Evolutionary conservation across 805 yeast genomes (phyloP).

Genomic region (Priceomyces carsonii): DNA sequence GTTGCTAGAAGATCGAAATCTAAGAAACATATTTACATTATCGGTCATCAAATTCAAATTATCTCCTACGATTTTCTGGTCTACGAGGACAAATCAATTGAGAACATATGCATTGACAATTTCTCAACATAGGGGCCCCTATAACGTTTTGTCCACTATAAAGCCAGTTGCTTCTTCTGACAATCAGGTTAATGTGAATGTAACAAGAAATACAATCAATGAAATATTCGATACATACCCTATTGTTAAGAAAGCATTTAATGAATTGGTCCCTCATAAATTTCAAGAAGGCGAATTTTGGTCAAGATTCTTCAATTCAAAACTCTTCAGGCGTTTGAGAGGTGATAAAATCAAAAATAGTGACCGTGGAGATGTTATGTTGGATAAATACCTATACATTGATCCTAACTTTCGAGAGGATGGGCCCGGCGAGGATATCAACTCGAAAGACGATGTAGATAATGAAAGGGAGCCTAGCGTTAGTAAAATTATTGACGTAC

Average conservation of each 20-base stretch:
- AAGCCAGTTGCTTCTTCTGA: constrained; percentile 92
- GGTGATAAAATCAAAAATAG: constrained; percentile 80
- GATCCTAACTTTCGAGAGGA: constrained; percentile 57
- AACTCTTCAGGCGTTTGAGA: constrained; percentile 79
- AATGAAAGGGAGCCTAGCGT: constrained; percentile 35
- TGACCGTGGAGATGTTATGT: constrained; percentile 78
- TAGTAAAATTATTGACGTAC: constrained; percentile 72
- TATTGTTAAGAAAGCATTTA: constrained; percentile 82
- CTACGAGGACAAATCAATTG: constrained; percentile 71
- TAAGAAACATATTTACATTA: constrained; percentile 79
- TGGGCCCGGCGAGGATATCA: constrained; percentile 18
- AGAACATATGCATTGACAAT: constrained; percentile 84
- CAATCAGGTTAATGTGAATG: constrained; percentile 89
- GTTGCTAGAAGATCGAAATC: constrained; percentile 62
- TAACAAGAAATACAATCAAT: constrained; percentile 85
- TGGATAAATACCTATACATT: constrained; percentile 78
- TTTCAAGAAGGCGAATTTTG: constrained; percentile 90
- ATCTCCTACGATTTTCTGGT: constrained; percentile 85
- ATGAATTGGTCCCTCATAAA: constrained; percentile 81
- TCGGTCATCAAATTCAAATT: constrained; percentile 79
- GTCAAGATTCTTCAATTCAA: constrained; percentile 93
- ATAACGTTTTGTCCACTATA: constrained; percentile 89
- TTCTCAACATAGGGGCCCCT: constrained; percentile 88
- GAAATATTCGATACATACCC: constrained; percentile 94
- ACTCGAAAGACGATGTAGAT: constrained; percentile 33